These are phyloP conservation scores for Botryotinia narcissicola DNA, from an alignment of 2,329 filamentous ascomycete species.

Conservation along the genomic window DNA sequence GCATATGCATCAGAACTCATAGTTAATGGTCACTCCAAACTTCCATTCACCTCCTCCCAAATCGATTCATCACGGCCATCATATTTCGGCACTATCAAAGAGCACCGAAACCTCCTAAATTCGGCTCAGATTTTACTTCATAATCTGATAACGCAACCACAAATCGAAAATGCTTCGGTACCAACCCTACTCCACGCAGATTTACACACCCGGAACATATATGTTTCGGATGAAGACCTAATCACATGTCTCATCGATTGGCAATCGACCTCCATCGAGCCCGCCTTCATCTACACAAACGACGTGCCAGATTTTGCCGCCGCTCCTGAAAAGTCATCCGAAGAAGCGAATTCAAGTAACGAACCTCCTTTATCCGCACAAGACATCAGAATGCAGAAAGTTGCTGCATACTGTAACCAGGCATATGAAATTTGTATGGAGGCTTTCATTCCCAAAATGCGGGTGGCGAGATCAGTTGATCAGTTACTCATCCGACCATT, in stretches of 20 bases:
- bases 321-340: not conserved
- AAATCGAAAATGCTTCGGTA: constrained; percentile 22
- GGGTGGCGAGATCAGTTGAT: constrained; percentile 39
- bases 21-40: constrained; percentile 24
- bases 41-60: constrained; percentile 12
- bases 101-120: constrained; percentile 35
- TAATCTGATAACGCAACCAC: constrained; percentile 32
- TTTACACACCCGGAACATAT: constrained; percentile 45
- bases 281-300: constrained; percentile 19
- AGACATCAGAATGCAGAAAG: not conserved
- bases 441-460: constrained; percentile 40
- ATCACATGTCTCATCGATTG: constrained; percentile 45
- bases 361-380: not conserved
- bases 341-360: not conserved
- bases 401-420: not conserved
- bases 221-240: constrained; percentile 41
- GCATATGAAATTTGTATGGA: not conserved
- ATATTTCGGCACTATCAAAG: constrained; percentile 21
- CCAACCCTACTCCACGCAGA: constrained; percentile 42
- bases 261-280: constrained; percentile 43
- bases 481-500: constrained; percentile 42
- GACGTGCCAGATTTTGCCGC: not conserved
- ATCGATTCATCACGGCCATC: constrained; percentile 19
- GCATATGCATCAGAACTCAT: not conserved
- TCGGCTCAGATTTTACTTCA: constrained; percentile 34